A percentile compares a stretch with the other conserved stretches of the same genome.
phyloP scores from a whole-genome alignment of 495 filamentous ascomycete genomes.

The Polyplosphaeria fusca region DNA sequence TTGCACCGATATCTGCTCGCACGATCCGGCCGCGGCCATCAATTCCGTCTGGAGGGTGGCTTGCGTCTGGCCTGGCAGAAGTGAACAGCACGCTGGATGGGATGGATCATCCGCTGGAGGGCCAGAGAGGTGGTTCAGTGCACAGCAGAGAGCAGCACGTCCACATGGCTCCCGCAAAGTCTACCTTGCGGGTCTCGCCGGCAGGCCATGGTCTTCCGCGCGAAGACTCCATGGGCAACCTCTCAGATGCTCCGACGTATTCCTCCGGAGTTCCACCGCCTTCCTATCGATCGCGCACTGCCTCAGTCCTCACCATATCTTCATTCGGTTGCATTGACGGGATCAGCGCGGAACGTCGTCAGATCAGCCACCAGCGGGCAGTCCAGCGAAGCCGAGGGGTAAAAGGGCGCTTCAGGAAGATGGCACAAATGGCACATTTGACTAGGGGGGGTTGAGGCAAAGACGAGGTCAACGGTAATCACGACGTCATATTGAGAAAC shows the following conservation, averaged over 20 bases:
- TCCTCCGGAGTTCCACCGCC: conserved; percentile 24
- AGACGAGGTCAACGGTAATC: too few relatives aligned
- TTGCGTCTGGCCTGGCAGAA: too few relatives aligned
- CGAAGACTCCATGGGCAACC: conserved; percentile 29
- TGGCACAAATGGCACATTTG: conserved; percentile 18
- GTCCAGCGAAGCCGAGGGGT: conserved; percentile 13
- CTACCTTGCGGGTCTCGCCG: neutral
- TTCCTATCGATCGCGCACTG: conserved; percentile 26
- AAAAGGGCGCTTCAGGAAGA: conserved; percentile 12
- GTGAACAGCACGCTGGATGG: too few relatives aligned
- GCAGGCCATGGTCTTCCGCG: neutral
- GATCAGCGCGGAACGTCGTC: conserved; percentile 12
- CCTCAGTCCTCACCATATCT: conserved; percentile 25
- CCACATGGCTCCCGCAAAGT: too few relatives aligned
- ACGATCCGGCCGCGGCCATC: neutral
- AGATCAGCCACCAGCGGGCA: conserved; percentile 16
- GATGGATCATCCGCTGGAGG: too few relatives aligned
- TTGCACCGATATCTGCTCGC: neutral
- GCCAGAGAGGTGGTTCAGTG: too few relatives aligned
- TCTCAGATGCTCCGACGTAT: conserved; percentile 28
- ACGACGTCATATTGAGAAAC: too few relatives aligned
- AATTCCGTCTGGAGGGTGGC: neutral
- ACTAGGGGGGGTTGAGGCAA: too few relatives aligned
- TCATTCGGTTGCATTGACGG: conserved; percentile 32
- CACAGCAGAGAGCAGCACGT: too few relatives aligned